phyloP scores from a whole-genome alignment of 805 yeast species.

The Torulaspora maleeae region DNA sequence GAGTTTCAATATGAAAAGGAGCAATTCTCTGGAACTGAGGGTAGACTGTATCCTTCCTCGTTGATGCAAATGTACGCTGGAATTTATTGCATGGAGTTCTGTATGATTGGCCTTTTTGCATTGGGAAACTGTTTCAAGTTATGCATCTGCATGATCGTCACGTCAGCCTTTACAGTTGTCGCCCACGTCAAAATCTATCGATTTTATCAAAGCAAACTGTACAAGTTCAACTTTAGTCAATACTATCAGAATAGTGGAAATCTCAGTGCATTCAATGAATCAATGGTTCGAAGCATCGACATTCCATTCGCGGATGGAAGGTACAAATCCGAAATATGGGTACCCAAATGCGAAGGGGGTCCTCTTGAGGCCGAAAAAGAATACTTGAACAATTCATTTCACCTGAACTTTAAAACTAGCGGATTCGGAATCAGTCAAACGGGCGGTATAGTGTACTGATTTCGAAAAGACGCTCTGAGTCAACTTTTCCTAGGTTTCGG shows the following conservation, averaged over 20 bases:
- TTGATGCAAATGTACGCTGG: conserved; percentile 76
- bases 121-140: conserved; percentile 48
- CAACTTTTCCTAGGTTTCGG: not conserved
- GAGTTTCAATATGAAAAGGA: conserved; percentile 50
- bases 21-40: conserved; percentile 60
- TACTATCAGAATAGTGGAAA: not conserved
- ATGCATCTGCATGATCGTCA: conserved; percentile 46
- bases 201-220: conserved; percentile 12
- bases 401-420: conserved; percentile 11
- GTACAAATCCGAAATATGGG: conserved; percentile 35
- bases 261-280: not conserved
- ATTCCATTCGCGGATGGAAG: conserved; percentile 16
- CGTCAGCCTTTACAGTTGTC: conserved; percentile 50
- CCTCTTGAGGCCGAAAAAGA: conserved; percentile 28
- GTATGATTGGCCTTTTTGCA: conserved; percentile 71
- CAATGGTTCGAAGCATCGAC: conserved; percentile 1
- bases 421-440: conserved; percentile 12
- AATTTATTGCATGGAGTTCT: conserved; percentile 71
- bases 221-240: conserved; percentile 6
- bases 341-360: conserved; percentile 41
- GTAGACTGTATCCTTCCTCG: conserved; percentile 68
- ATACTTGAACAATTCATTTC: conserved; percentile 15
- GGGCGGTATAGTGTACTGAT: conserved; percentile 16
- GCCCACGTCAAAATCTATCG: conserved; percentile 50
- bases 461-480: not conserved